Conservation (phyloP, 768 basidiomycete genomes). For the Russula sp. region DNA sequence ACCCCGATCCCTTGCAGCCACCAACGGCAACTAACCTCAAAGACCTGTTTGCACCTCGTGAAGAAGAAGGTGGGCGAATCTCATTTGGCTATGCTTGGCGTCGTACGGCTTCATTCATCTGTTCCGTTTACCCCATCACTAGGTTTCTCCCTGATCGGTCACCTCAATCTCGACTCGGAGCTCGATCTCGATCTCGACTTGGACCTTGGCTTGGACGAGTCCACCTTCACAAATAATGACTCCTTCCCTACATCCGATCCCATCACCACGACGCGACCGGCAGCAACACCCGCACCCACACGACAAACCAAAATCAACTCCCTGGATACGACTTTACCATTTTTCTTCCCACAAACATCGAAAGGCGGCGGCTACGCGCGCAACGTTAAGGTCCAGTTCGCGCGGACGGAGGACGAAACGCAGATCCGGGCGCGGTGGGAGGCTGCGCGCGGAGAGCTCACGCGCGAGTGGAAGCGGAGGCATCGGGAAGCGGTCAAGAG, state of each 20-base stretch:
- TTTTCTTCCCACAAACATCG: constrained; percentile 24
- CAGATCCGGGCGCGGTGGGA: constrained; percentile 72
- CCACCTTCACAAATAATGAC: not conserved
- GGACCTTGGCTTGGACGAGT: constrained; percentile 35
- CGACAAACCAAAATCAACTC: not conserved
- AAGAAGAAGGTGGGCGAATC: constrained; percentile 59
- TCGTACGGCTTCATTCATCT: not conserved
- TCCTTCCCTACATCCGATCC: not conserved
- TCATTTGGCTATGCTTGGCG: not conserved
- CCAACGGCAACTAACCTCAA: constrained; percentile 46
- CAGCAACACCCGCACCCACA: not conserved
- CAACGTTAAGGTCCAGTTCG: constrained; percentile 47
- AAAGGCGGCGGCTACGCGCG: constrained; percentile 4
- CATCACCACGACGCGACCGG: not conserved
- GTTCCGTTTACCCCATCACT: constrained; percentile 38
- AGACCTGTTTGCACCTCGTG: constrained; percentile 69
- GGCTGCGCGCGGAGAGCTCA: constrained; percentile 60
- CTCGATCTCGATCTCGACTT: constrained; percentile 54
- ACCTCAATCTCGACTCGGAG: constrained; percentile 71
- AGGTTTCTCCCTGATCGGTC: constrained; percentile 71
- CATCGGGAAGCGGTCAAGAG: constrained; percentile 73
- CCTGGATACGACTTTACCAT: constrained; percentile 21
- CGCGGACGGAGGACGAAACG: constrained; percentile 51
- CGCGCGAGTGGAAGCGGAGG: constrained; percentile 73
- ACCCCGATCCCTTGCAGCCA: not conserved